Base-by-base conservation (phyloP, 2,329 filamentous ascomycete species). In the Clonostachys solani region DNA sequence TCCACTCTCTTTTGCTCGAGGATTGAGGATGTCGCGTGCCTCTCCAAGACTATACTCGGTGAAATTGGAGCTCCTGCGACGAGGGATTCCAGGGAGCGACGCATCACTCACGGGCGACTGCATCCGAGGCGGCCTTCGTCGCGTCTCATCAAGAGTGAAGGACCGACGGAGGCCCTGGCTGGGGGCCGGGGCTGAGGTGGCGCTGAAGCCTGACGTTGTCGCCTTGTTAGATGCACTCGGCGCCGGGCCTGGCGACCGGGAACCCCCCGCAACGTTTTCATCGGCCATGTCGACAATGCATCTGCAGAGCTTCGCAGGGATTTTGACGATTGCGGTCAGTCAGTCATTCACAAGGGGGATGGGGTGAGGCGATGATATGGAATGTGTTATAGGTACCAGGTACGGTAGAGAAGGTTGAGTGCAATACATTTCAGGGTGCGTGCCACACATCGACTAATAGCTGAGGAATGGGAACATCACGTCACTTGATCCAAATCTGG, bases 11-110 rank as follows among this genome's bases (percentile, higher is more conserved):
- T 58, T 47, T 23, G 51, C 56, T 53, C 70, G 55, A 54, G 81
- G 68, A 67, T 84, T 61, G 73, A 92, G 69, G 23, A 94, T 71
- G 54, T 88, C 86, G 17, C 81, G 80, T 38, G 83, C 83, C 64
- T 89, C 86, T 48, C 75, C 81, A 13, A 89, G 60, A 52, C 87
- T 87, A 57, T 79, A 84, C 57, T 92, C 87, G 29, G 89, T 94
- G 52, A 95, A 80, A 43, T 83, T 83, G 35, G 89, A 94, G 68
- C 86, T 89, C 51, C 88, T 80, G 47, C 89, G 80, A 29, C 81
- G 78, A 40, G 51, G 48, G 43, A 52, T 54, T 18, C 58, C 54
- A 34, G 60, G 54, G 8, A 61, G 57, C 13, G 56, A 59, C 15
- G 36, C 15, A 38, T 38, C 15, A 29, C 23, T 29, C 18, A 62